Percentiles rank a stretch among this genome's conserved stretches.
phyloP scores from a whole-genome alignment of 805 yeast species.

The Lachancea lanzarotensis region DNA sequence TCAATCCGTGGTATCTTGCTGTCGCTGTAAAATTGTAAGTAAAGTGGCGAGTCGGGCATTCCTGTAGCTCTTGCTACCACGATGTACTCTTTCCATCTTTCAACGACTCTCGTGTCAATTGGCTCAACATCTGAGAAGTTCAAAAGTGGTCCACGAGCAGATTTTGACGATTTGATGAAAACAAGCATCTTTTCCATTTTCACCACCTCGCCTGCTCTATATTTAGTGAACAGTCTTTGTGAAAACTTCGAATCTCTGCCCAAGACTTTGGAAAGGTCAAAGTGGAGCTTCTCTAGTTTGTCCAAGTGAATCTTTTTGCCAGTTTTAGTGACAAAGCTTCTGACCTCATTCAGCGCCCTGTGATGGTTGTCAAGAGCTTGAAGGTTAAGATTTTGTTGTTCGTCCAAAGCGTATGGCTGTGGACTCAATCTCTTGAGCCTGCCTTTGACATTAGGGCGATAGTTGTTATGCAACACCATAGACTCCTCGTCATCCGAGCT shows the following conservation, averaged over 20 bases:
- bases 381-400: conserved; percentile 7
- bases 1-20: conserved; percentile 31
- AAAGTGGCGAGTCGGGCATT: conserved; percentile 43
- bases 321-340: conserved; percentile 6
- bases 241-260: conserved; percentile 5
- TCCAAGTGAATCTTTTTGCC: conserved; percentile 14
- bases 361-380: not conserved
- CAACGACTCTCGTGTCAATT: conserved; percentile 49
- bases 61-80: conserved; percentile 67
- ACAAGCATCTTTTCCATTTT: conserved; percentile 66
- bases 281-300: conserved; percentile 11
- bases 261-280: not conserved
- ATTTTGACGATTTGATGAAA: conserved; percentile 40
- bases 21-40: conserved; percentile 55
- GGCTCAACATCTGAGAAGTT: conserved; percentile 45
- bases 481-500: not conserved
- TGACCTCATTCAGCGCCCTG: conserved; percentile 1
- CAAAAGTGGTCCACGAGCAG: conserved; percentile 26
- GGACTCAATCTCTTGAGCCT: conserved; percentile 13
- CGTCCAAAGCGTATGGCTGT: conserved; percentile 15
- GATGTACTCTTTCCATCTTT: conserved; percentile 74
- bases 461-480: not conserved
- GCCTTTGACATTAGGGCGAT: not conserved
- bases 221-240: conserved; percentile 29
- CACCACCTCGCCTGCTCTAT: conserved; percentile 54